Conservation (phyloP, 2,329 filamentous ascomycete genomes). For the Lachnum nothofagi region DNA sequence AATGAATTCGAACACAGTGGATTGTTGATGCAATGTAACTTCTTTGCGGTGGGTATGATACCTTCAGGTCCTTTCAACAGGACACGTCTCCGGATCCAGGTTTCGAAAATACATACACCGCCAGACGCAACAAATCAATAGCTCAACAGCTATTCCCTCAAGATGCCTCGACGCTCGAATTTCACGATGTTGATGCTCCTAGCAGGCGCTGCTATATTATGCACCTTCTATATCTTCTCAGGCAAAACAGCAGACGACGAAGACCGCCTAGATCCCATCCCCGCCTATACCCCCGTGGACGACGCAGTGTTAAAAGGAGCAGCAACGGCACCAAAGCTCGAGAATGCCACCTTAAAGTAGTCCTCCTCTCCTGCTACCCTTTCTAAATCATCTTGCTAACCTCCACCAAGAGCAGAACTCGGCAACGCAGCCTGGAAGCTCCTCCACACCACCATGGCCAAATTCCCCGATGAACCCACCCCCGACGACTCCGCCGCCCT, state of each 20-base stretch:
- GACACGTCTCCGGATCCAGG: neutral
- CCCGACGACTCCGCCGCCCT: conserved; percentile 58
- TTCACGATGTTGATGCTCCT: conserved; percentile 50
- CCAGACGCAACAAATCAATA: too few species aligned
- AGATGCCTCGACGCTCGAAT: conserved; percentile 40
- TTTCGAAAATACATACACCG: conserved; percentile 2
- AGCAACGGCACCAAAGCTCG: conserved; percentile 73
- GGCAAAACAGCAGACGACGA: conserved; percentile 17
- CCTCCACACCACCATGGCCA: conserved; percentile 65
- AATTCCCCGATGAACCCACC: conserved; percentile 62
- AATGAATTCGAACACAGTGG: neutral
- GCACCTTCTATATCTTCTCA: conserved; percentile 51
- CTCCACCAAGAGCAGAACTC: conserved; percentile 44
- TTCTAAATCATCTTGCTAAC: conserved; percentile 8
- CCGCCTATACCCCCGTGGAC: conserved; percentile 34
- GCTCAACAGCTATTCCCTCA: too few species aligned
- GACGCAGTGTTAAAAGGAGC: conserved; percentile 56
- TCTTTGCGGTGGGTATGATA: neutral
- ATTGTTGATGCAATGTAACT: neutral
- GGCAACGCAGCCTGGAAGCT: conserved; percentile 66
- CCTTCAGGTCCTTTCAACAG: neutral
- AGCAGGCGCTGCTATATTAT: conserved; percentile 52
- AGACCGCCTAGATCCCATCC: conserved; percentile 17
- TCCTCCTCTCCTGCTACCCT: conserved; percentile 21
- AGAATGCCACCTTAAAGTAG: conserved; percentile 76